Percentiles rank a stretch among this genome's conserved stretches.
phyloP scores from a whole-genome alignment of 768 basidiomycete genomes.

The Lanmaoa pseudosensibilis region DNA sequence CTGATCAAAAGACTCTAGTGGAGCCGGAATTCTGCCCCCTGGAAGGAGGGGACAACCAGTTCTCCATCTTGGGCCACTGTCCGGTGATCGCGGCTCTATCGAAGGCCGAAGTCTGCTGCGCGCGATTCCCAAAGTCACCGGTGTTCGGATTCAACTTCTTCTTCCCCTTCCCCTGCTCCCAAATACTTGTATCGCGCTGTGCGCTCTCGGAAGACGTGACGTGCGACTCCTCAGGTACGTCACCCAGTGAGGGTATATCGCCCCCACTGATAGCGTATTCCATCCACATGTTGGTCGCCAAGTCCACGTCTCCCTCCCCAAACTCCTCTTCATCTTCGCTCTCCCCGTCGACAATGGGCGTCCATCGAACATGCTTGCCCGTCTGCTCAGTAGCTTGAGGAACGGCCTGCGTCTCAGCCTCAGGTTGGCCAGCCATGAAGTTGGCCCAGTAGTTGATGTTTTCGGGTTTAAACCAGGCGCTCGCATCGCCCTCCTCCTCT shows the following conservation, averaged over 20 bases:
- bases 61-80: slow-evolving; percentile 39
- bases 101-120: slow-evolving; percentile 25
- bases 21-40: slow-evolving; percentile 34
- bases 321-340: slow-evolving; percentile 25
- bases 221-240: slow-evolving; percentile 2
- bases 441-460: slow-evolving; percentile 31
- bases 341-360: slow-evolving; percentile 17
- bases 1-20: slow-evolving; percentile 31
- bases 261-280: slow-evolving; percentile 32
- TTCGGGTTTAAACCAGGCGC: slow-evolving; percentile 26
- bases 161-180: slow-evolving; percentile 29
- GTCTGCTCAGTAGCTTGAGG: slow-evolving; percentile 4
- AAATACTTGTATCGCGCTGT: slow-evolving; percentile 11
- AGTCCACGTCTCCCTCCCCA: slow-evolving; percentile 14
- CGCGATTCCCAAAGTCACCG: slow-evolving; percentile 24
- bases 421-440: slow-evolving; percentile 21
- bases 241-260: slow-evolving; percentile 16
- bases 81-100: slow-evolving; percentile 30
- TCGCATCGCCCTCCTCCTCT: slow-evolving; percentile 23
- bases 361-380: slow-evolving; percentile 29
- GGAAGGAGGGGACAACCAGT: slow-evolving; percentile 30
- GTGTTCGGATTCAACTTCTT: slow-evolving; percentile 15
- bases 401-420: slow-evolving; percentile 4
- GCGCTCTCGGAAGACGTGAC: background rate
- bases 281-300: slow-evolving; percentile 30